A percentile compares a stretch with the other conserved stretches of the same genome.
These are phyloP conservation scores for Porcisia hertigi DNA, from an alignment of 208 protist genomes.

Conservation along the genomic window DNA sequence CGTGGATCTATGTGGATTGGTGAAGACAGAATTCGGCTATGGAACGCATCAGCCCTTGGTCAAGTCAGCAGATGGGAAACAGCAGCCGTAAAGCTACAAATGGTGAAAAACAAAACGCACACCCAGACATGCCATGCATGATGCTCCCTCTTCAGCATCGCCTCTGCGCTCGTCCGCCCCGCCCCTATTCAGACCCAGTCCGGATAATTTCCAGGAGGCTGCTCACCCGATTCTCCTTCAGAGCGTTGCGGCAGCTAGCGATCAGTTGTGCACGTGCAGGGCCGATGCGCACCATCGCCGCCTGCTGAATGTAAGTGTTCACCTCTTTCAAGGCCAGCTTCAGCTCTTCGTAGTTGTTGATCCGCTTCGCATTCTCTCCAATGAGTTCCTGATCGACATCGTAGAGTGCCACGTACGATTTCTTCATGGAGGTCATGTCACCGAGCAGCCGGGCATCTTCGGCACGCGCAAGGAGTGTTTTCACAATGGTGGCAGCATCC, in stretches of 20 bases:
- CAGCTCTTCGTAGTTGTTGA: slow-evolving; percentile 92
- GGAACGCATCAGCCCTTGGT: not conserved
- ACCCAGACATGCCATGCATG: not conserved
- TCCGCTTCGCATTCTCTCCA: slow-evolving; percentile 92
- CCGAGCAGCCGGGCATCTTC: slow-evolving; percentile 93
- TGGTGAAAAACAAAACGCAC: not conserved
- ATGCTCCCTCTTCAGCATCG: not conserved
- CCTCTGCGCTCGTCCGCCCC: not conserved
- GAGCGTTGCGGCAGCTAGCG: slow-evolving; percentile 77
- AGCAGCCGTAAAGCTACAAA: not conserved
- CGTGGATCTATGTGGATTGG: not conserved
- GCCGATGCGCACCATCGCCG: slow-evolving; percentile 85
- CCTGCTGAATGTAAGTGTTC: slow-evolving; percentile 93
- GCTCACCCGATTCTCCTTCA: slow-evolving; percentile 81
- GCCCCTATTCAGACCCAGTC: slow-evolving; percentile 41
- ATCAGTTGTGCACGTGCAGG: slow-evolving; percentile 52
- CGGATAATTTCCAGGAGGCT: slow-evolving; percentile 86
- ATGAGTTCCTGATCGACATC: slow-evolving; percentile 91
- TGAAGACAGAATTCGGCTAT: not conserved
- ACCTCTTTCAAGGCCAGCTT: slow-evolving; percentile 86
- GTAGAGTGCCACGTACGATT: slow-evolving; percentile 79
- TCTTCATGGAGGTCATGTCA: slow-evolving; percentile 83
- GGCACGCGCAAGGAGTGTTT: slow-evolving; percentile 88
- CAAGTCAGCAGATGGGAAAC: not conserved
- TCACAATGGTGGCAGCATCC: slow-evolving; percentile 83